Evolutionary conservation across 192 early-diverging fungal species (phyloP).

Genomic region (Oehlia diaphana): DNA sequence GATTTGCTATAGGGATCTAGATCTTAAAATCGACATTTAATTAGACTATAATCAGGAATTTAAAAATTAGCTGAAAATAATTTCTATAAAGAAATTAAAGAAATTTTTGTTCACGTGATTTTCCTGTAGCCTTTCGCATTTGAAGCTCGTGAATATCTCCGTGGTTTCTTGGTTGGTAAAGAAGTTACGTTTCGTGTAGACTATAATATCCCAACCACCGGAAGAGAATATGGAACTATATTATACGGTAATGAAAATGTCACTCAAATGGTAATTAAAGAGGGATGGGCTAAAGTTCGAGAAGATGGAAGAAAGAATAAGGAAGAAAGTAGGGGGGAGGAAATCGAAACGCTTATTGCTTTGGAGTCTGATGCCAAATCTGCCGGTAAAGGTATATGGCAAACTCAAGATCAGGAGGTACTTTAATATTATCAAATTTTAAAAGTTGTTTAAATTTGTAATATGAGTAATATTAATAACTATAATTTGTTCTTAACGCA

Average conservation of each 20-base stretch:
- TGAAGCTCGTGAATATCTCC: slow-evolving; percentile 87
- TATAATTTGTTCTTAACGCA: background rate
- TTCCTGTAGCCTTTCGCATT: slow-evolving; percentile 69
- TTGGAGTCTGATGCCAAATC: slow-evolving; percentile 75
- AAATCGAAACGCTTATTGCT: slow-evolving; percentile 52
- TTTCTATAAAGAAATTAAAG: background rate
- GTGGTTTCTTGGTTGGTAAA: slow-evolving; percentile 84
- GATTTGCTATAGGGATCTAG: background rate
- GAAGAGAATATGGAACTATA: slow-evolving; percentile 67
- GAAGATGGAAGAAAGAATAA: slow-evolving; percentile 53
- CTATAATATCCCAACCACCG: slow-evolving; percentile 69
- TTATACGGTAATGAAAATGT: slow-evolving; percentile 61
- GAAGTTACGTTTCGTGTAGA: slow-evolving; percentile 81
- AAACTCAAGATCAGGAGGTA: slow-evolving; percentile 48
- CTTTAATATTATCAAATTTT: background rate
- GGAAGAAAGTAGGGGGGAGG: slow-evolving; percentile 39
- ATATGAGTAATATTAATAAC: background rate
- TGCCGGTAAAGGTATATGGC: slow-evolving; percentile 79
- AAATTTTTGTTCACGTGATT: background rate
- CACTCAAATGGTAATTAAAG: slow-evolving; percentile 68
- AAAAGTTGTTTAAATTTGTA: background rate
- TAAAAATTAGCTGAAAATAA: background rate
- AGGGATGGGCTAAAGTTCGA: slow-evolving; percentile 85
- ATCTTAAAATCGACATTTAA: background rate
- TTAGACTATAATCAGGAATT: no score